Conservation (phyloP, 2,329 filamentous ascomycete genomes). For the Sclerotinia trifoliorum region DNA sequence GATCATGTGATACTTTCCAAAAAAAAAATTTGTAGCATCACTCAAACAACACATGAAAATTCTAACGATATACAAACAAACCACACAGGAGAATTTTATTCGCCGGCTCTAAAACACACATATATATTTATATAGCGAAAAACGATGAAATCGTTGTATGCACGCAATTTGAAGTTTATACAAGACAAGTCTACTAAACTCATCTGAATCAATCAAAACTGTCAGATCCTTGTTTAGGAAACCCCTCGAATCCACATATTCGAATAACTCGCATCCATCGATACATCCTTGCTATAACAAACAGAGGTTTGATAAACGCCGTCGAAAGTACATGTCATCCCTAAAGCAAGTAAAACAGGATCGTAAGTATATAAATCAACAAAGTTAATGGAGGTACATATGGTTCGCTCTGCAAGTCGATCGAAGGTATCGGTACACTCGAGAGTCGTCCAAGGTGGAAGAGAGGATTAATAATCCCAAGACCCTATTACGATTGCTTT, state of each 20-base stretch:
- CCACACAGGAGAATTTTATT: too few relatives aligned
- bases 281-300: neutral
- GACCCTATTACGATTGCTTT: conserved; percentile 67
- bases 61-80: too few relatives aligned
- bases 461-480: conserved; percentile 29
- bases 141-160: neutral
- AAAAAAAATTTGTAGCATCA: too few relatives aligned
- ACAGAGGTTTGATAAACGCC: conserved; percentile 19
- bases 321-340: conserved; percentile 17
- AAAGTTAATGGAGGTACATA: neutral
- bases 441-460: neutral
- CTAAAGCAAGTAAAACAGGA: conserved; percentile 15
- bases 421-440: neutral
- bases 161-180: neutral
- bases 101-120: too few relatives aligned
- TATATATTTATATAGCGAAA: neutral
- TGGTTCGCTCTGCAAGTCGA: neutral
- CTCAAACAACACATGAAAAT: too few relatives aligned
- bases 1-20: too few relatives aligned
- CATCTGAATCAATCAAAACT: neutral
- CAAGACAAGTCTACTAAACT: neutral
- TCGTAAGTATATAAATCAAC: conserved; percentile 22
- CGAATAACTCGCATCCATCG: neutral
- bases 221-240: neutral
- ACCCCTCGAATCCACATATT: neutral